These are phyloP conservation scores for Suillus subaureus DNA, from an alignment of 768 basidiomycete genomes.

Conservation along the genomic window DNA sequence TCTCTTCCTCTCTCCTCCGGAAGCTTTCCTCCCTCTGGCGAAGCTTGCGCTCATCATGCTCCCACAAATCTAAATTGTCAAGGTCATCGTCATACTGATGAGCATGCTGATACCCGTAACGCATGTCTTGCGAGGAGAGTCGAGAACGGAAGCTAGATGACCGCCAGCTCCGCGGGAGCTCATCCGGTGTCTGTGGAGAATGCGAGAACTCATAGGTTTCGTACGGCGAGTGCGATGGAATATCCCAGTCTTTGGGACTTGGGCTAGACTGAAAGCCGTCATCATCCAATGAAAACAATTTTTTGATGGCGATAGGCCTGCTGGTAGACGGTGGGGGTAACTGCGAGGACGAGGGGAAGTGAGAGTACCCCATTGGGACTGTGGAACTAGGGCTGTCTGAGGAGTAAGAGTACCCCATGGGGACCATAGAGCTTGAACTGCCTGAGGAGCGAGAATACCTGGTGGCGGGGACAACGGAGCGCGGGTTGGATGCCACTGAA, in stretches of 20 bases:
- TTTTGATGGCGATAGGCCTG: conserved; percentile 33
- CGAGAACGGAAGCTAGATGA: conserved; percentile 26
- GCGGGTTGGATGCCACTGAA: conserved; percentile 15
- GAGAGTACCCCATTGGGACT: conserved; percentile 21
- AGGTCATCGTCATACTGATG: conserved; percentile 28
- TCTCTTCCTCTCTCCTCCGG: conserved; percentile 33
- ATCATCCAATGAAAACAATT: conserved; percentile 27
- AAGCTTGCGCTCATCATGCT: conserved; percentile 32
- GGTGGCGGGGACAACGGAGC: conserved; percentile 8
- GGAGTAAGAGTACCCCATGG: conserved; percentile 24
- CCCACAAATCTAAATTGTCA: conserved; percentile 30
- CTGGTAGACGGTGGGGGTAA: conserved; percentile 29
- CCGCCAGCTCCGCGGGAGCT: conserved; percentile 30
- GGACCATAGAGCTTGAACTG: not conserved
- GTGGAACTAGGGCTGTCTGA: not conserved
- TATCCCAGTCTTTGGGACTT: conserved; percentile 24
- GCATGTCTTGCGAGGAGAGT: conserved; percentile 34
- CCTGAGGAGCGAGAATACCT: conserved; percentile 12
- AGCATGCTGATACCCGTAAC: conserved; percentile 20
- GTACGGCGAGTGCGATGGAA: conserved; percentile 23
- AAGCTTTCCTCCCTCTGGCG: conserved; percentile 35
- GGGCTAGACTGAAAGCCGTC: conserved; percentile 27
- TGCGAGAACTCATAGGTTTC: conserved; percentile 29
- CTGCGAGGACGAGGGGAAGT: conserved; percentile 22
- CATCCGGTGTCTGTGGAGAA: conserved; percentile 33